These are phyloP conservation scores for Cercospora zeae-maydis DNA, from an alignment of 2,329 filamentous ascomycete species.

Conservation along the genomic window DNA sequence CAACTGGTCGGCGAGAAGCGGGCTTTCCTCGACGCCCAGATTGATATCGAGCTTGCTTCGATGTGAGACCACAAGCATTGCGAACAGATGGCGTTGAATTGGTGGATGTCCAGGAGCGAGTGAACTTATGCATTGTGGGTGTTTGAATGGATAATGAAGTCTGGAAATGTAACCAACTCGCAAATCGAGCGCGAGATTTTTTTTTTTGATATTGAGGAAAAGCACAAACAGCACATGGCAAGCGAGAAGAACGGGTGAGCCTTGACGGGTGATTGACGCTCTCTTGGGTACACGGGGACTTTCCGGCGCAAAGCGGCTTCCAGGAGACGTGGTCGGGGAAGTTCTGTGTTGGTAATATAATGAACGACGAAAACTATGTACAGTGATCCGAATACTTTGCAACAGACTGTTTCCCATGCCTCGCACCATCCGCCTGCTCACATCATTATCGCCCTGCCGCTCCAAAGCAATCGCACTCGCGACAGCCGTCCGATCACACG, in stretches of 20 bases:
- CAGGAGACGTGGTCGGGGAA: background rate
- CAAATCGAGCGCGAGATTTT: background rate
- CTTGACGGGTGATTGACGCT: background rate
- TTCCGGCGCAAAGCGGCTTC: background rate
- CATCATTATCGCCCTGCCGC: background rate
- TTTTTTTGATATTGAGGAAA: background rate
- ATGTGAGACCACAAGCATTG: slow-evolving; percentile 8
- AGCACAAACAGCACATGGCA: background rate
- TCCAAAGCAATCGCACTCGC: background rate
- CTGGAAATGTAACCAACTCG: background rate
- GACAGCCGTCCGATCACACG: background rate
- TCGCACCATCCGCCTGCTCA: background rate
- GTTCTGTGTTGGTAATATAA: background rate
- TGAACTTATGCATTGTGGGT: background rate
- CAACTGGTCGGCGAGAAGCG: slow-evolving; percentile 82
- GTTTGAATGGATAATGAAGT: background rate
- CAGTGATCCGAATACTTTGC: background rate
- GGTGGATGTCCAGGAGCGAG: background rate
- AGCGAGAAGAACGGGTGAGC: background rate
- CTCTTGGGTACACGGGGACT: background rate
- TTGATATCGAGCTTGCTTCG: slow-evolving; percentile 79
- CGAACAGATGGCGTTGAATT: background rate
- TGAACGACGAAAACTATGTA: background rate
- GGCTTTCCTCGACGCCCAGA: slow-evolving; percentile 85
- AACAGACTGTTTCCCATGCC: background rate